These are phyloP conservation scores for Phytophthora macrochlamydospora DNA, from an alignment of 352 stramenopile genomes.

Conservation along the genomic window DNA sequence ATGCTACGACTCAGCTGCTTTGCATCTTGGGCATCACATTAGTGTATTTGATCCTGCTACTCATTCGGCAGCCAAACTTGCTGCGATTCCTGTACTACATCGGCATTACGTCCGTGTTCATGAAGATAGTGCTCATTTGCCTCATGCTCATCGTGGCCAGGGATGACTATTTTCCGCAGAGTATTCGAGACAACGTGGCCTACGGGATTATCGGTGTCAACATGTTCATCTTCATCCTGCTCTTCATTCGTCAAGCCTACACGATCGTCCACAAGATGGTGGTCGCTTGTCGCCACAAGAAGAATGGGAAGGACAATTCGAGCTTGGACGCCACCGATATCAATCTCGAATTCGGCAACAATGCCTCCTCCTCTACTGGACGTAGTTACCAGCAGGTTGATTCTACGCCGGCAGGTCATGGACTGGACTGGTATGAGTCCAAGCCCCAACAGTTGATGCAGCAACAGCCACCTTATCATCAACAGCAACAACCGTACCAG, in stretches of 20 bases:
- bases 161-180: slow-evolving; percentile 83
- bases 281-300: slow-evolving; percentile 51
- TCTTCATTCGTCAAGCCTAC: slow-evolving; percentile 83
- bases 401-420: slow-evolving; percentile 22
- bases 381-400: slow-evolving; percentile 39
- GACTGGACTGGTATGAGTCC: slow-evolving; percentile 12
- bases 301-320: slow-evolving; percentile 39
- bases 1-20: slow-evolving; percentile 76
- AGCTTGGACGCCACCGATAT: slow-evolving; percentile 44
- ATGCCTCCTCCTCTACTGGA: slow-evolving; percentile 6
- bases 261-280: slow-evolving; percentile 76
- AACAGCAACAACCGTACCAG: slow-evolving; percentile 27
- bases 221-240: slow-evolving; percentile 82
- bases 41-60: slow-evolving; percentile 72
- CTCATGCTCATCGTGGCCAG: slow-evolving; percentile 84
- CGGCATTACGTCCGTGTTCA: slow-evolving; percentile 72
- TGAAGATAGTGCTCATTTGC: slow-evolving; percentile 83
- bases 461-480: slow-evolving; percentile 22
- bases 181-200: slow-evolving; percentile 78
- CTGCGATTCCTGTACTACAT: slow-evolving; percentile 88
- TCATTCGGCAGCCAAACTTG: slow-evolving; percentile 76
- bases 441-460: slow-evolving; percentile 12
- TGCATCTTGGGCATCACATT: slow-evolving; percentile 74
- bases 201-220: slow-evolving; percentile 89
- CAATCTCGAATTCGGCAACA: slow-evolving; percentile 56